Percentiles rank a stretch among this genome's conserved stretches.
Evolutionary conservation across 768 basidiomycete species (phyloP).

Genomic region (Kwoniella sp.): DNA sequence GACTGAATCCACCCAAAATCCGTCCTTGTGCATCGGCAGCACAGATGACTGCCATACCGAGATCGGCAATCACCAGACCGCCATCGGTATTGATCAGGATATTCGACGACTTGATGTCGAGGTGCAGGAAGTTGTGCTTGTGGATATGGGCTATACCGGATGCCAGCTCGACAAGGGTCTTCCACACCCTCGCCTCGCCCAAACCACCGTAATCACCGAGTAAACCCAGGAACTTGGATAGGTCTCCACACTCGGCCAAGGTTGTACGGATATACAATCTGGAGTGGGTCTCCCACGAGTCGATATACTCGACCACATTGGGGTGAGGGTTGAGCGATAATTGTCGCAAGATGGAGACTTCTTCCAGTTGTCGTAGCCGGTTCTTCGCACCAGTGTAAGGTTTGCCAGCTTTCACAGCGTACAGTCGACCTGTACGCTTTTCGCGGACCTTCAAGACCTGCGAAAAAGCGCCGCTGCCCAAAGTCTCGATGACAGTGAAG

Average conservation of each 20-base stretch:
- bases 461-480: conserved; percentile 92
- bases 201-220: conserved; percentile 82
- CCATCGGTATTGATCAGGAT: conserved; percentile 86
- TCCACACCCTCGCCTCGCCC: conserved; percentile 94
- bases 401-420: conserved; percentile 83
- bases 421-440: conserved; percentile 59
- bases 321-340: conserved; percentile 61
- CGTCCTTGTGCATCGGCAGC: conserved; percentile 60
- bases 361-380: conserved; percentile 85
- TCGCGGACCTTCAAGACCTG: conserved; percentile 74
- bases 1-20: conserved; percentile 30
- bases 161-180: conserved; percentile 79
- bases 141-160: conserved; percentile 90
- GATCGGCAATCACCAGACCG: conserved; percentile 94
- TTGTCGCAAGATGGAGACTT: conserved; percentile 86
- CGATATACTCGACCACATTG: conserved; percentile 83
- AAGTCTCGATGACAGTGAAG: conserved; percentile 75
- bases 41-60: conserved; percentile 97
- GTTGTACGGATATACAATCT: conserved; percentile 90
- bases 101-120: conserved; percentile 97
- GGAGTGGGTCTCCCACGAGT: conserved; percentile 94
- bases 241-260: conserved; percentile 83
- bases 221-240: conserved; percentile 86
- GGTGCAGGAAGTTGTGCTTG: conserved; percentile 81
- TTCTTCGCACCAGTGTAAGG: conserved; percentile 87